Percentiles rank a stretch among this genome's conserved stretches.
Evolutionary conservation across 768 basidiomycete genomes (phyloP).

Genomic region (Russula sp.): DNA sequence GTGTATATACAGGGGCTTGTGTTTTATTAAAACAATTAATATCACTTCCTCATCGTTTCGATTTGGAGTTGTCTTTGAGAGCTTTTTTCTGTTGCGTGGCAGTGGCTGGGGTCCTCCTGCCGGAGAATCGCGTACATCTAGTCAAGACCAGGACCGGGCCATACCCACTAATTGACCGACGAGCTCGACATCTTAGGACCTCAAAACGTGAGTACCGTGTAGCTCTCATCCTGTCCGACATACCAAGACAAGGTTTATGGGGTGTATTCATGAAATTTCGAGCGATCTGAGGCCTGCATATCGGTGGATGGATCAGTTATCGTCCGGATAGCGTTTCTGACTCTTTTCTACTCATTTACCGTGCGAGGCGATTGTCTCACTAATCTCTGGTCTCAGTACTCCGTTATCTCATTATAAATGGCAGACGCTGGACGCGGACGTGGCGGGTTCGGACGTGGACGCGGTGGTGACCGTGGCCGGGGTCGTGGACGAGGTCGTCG

Average conservation of each 20-base stretch:
- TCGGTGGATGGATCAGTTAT: slow-evolving; percentile 14
- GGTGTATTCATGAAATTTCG: background rate
- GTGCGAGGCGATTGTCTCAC: slow-evolving; percentile 6
- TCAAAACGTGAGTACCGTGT: slow-evolving; percentile 13
- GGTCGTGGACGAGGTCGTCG: slow-evolving; percentile 81
- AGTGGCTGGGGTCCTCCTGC: background rate
- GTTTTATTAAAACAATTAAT: background rate
- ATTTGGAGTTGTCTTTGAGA: background rate
- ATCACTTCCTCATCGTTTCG: background rate
- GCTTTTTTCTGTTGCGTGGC: background rate
- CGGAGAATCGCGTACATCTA: background rate
- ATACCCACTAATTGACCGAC: background rate
- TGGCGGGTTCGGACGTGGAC: slow-evolving; percentile 85
- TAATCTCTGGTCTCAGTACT: slow-evolving; percentile 26
- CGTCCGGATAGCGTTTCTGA: slow-evolving; percentile 12
- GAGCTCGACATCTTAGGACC: slow-evolving; percentile 5
- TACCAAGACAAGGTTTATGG: background rate
- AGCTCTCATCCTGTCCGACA: background rate
- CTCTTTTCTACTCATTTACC: background rate
- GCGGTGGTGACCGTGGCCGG: slow-evolving; percentile 56
- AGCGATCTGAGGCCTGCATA: background rate
- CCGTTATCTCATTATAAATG: slow-evolving; percentile 42
- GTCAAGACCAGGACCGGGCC: background rate
- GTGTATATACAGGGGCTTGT: background rate
- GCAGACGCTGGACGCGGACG: slow-evolving; percentile 88